These are phyloP conservation scores for Diphasiastrum complanatum DNA, from an alignment of 83 land plant species.

Conservation along the genomic window DNA sequence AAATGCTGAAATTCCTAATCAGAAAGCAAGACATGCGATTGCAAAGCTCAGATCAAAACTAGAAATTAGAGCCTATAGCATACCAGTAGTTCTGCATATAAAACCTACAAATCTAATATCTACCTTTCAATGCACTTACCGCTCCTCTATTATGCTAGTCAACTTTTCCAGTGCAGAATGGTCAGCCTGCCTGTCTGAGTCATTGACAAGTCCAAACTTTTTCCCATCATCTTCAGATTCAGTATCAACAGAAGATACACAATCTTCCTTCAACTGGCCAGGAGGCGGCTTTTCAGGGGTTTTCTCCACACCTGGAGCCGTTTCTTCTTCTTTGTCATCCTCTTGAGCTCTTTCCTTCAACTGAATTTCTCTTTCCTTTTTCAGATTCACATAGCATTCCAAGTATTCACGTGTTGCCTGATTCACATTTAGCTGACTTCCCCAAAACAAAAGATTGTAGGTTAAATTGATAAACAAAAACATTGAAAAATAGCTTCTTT, in stretches of 20 bases:
- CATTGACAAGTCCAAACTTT: slow-evolving; percentile 77
- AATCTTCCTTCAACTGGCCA: slow-evolving; percentile 32
- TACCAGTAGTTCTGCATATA: too few relatives aligned
- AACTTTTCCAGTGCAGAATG: slow-evolving; percentile 59
- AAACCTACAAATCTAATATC: neutral
- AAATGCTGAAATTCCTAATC: neutral
- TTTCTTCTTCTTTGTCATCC: slow-evolving; percentile 41
- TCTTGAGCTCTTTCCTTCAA: slow-evolving; percentile 44
- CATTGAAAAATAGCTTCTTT: too few relatives aligned
- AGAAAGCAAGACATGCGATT: too few relatives aligned
- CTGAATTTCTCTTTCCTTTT: slow-evolving; percentile 66
- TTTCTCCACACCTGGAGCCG: slow-evolving; percentile 50
- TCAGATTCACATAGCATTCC: slow-evolving; percentile 73
- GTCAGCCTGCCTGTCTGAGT: slow-evolving; percentile 72
- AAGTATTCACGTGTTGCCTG: slow-evolving; percentile 84
- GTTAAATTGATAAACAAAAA: too few relatives aligned
- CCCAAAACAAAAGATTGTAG: too few relatives aligned
- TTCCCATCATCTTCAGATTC: slow-evolving; percentile 40
- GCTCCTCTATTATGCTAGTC: slow-evolving; percentile 65
- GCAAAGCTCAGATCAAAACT: too few relatives aligned
- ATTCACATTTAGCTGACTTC: slow-evolving; percentile 79
- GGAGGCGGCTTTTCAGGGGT: slow-evolving; percentile 25
- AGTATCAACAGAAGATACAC: slow-evolving; percentile 23
- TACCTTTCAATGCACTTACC: slow-evolving; percentile 23
- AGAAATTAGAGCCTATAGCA: too few relatives aligned